Base-by-base conservation (phyloP, 768 basidiomycete species). In the Termitomyces titanicus region DNA sequence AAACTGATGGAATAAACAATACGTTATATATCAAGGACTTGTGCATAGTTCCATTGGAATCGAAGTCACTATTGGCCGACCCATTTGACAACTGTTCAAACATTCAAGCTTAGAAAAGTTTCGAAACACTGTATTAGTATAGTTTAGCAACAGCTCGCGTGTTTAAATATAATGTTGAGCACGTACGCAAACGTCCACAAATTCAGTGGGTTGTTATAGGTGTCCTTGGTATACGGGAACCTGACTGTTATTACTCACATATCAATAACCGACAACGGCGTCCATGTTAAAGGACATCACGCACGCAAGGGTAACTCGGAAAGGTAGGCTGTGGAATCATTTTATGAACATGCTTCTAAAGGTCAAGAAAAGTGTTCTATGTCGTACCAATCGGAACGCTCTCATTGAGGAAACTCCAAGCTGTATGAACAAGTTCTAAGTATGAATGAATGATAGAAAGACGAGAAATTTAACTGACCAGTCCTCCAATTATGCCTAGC, bases 161-260 rank as follows among this genome's bases (percentile, higher is more conserved):
- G 2, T 25, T 6, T n/a, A n/a, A n/a, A 12, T 51, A 40, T 13
- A 20, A 15, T 6, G 5, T 47, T 52, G n/a, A 15, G n/a, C 24
- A 72, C 76, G 52, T 69, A 82, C 82, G 80, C 79, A 51, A 81
- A 84, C 6, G 61, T 68, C 82, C 83, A 85, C 12, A 85, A 66
- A 55, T 77, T 80, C 51, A 83, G 79, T 0, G 83, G 84, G 62
- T 84, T 78, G 66, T 82, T 85, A 71, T 83, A 85, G 3, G 83
- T 86, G 24, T 82, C 80, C 44, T 66, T 68, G 1, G 84, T 85
- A 64, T 85, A 85, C 11, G 81, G 72, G 69, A 85, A 85, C 33
- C 81, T 80, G 62, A 79, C 82, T 83, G 63, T 47, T 29, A 39
- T 20, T 83, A 63, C 39, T 35, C 29, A 17, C 10, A 35, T 2